phyloP scores from a whole-genome alignment of 2,329 filamentous ascomycete species.

The Calonectria ilicicola region DNA sequence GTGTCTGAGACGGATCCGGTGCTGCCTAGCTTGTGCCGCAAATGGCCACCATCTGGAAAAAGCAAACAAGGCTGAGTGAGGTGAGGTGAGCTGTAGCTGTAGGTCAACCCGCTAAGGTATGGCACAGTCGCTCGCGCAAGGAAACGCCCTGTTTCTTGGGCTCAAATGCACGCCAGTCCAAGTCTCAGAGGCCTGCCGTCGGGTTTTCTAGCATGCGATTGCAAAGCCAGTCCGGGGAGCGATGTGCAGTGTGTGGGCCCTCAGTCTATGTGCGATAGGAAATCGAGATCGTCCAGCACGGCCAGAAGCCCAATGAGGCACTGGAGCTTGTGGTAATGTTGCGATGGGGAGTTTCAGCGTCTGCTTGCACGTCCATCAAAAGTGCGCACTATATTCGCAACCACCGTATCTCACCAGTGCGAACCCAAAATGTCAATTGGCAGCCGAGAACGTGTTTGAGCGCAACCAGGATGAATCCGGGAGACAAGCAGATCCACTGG shows the following conservation, averaged over 20 bases:
- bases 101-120: conserved; percentile 33
- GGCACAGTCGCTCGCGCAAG: conserved; percentile 31
- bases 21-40: conserved; percentile 36
- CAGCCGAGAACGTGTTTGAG: neutral
- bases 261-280: neutral
- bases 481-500: conserved; percentile 32
- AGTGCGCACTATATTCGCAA: neutral
- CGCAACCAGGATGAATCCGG: conserved; percentile 32
- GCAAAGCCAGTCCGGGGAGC: neutral
- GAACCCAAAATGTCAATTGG: neutral
- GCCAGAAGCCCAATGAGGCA: neutral
- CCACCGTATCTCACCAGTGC: neutral
- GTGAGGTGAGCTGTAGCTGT: too few relatives aligned
- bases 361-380: neutral
- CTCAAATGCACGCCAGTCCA: conserved; percentile 28
- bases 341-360: neutral
- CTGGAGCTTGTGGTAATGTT: neutral
- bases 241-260: neutral
- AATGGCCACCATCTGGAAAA: conserved; percentile 40
- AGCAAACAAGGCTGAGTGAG: conserved; percentile 38
- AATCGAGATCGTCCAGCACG: conserved; percentile 9
- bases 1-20: conserved; percentile 23
- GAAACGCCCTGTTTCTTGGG: conserved; percentile 36
- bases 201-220: neutral
- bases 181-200: conserved; percentile 4